Base-by-base conservation (phyloP, 495 filamentous ascomycete species). In the Xylaria venustula region DNA sequence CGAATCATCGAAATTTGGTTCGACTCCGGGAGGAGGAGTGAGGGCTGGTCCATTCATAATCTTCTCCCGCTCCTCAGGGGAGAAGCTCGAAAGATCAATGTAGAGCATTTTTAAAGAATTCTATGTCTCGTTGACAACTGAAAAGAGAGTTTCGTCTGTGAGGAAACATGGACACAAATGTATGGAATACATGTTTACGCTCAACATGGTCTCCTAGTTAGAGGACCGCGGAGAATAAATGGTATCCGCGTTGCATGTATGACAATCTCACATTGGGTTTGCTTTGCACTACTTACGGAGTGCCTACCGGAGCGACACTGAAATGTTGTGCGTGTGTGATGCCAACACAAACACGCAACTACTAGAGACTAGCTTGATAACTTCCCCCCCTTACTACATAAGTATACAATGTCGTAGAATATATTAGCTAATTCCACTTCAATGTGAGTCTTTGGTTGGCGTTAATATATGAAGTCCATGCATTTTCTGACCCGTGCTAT, bases 1-100 rank as follows among this genome's bases (percentile, higher is more conserved):
- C 25, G 66, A 60, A 23, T 64, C 41, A 15, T 60, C 58, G 26
- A 64, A 58, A 15, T 60, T 55, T 14, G 65, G 20, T 7, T 25
- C 46, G 7, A 62, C 58, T 4, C 65, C 65, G 2, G 59, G 44
- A 19, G 66, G 66, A 6, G 66, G 54, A 19, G 28, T 19, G 14
- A 65, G 42, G 8, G 66, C 62, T 2, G 66, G 66, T 14, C 54
- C 50, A 49, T 57, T 20, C 23, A 47, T 22, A 8, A 36, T 1
- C 19, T 4, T 6, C 19, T 47, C 20, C 15, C 3, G 23, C 25
- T 47, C 19, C 8, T 12, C 17, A 8, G 9, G 19, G 1, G 42
- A 32, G 32, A 47, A 6, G n/a, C 17, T 36, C 34, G 41, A 46
- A 12, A 20, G 19, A 42, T 42, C 12, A 12, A 28, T 42, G 28